Base-by-base conservation (phyloP, 169 alveolate genomes). In the Plasmodium gaboni region DNA sequence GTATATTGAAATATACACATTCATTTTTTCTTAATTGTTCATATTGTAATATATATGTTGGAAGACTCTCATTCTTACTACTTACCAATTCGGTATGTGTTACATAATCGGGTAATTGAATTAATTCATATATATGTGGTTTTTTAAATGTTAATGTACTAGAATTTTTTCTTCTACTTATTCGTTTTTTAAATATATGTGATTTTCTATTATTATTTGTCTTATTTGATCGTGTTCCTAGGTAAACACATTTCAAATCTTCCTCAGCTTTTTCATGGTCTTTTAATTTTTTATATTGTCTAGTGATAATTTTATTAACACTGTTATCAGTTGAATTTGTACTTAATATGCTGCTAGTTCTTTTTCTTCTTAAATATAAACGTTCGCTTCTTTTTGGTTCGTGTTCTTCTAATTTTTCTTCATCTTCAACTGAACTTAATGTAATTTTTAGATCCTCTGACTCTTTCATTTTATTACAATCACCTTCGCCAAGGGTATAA, bases 51-150 rank as follows among this genome's bases (percentile, higher is more conserved):
- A 76, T 76, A 6, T 76, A 64, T 24, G 88, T 76, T 2, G 88
- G 88, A 4, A 76, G 67, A 24, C 74, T 63, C 32, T 76, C 88
- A 22, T 50, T 76, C 17, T 64, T 76, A 32, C 88, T 64, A 24
- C 51, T 76, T 28, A 76, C 63, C 57, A 76, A 57, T 22, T 76
- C 88, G 42, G 46, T 76, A 68, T 76, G 74, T 8, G 57, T 76
- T 76, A 42, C 88, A 76, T 76, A 76, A 48, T 76, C 88, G 17
- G 88, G 88, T 38, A 76, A 53, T 32, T 76, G 88, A 48, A 76
- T 76, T 55, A 64, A 55, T 42, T 76, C 53, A 59, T 64, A 63
- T 26, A 76, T 44, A 50, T 76, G 48, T 2, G 19, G 17, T 9
- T 64, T 63, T 55, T 64, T 64, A 48, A 63, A 64, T n/a, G 15